Conservation (phyloP, 2,329 filamentous ascomycete genomes). For the Calonectria hawksworthii region DNA sequence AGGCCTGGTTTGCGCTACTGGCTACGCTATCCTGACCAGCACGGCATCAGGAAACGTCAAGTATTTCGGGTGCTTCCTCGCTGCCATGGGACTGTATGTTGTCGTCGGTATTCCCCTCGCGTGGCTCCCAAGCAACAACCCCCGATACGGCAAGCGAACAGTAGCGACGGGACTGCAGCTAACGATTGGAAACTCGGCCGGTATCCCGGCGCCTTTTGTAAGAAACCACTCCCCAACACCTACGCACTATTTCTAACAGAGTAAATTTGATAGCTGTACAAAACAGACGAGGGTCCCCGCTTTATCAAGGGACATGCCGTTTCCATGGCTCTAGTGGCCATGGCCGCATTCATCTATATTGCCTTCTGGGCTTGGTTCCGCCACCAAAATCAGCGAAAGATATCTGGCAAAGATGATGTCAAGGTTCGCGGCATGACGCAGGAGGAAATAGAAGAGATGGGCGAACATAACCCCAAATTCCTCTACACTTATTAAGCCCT, state of each 20-base stretch:
- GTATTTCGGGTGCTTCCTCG: constrained; percentile 74
- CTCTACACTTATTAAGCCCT: constrained; percentile 45
- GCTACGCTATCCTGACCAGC: constrained; percentile 72
- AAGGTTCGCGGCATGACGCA: constrained; percentile 46
- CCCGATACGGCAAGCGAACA: constrained; percentile 75
- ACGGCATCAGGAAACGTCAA: constrained; percentile 66
- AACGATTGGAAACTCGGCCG: constrained; percentile 73
- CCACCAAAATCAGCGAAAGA: constrained; percentile 52
- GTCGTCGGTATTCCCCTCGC: constrained; percentile 54
- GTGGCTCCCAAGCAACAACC: constrained; percentile 68
- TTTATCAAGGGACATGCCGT: constrained; percentile 65
- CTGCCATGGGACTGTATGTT: constrained; percentile 72
- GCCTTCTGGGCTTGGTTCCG: constrained; percentile 50
- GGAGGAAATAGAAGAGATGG: constrained; percentile 49
- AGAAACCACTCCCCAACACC: neutral
- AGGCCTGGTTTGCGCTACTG: constrained; percentile 64
- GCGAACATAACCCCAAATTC: constrained; percentile 49
- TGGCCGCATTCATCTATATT: constrained; percentile 59
- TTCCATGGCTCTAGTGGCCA: constrained; percentile 61
- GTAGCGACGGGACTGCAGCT: constrained; percentile 73
- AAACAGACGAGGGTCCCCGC: constrained; percentile 55
- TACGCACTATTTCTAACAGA: neutral
- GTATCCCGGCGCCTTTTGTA: constrained; percentile 72
- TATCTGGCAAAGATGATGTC: constrained; percentile 46
- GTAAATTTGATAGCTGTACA: constrained; percentile 39